Evolutionary conservation across 805 yeast genomes (phyloP).

Genomic region (Kluyveromyces wickerhamii): DNA sequence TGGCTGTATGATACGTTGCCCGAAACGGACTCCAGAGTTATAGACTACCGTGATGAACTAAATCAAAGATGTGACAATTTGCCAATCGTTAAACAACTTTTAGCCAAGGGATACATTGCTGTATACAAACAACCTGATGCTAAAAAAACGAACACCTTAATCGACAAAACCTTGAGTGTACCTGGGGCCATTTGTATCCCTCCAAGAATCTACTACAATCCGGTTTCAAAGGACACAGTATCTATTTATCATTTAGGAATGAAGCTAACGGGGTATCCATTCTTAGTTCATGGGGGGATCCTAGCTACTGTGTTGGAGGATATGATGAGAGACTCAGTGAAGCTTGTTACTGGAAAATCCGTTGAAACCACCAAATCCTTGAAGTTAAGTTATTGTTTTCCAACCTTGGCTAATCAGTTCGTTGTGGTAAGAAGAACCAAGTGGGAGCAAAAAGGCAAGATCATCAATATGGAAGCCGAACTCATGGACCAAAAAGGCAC

Average conservation of each 20-base stretch:
- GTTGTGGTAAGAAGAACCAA: conserved; percentile 52
- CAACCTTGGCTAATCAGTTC: conserved; percentile 74
- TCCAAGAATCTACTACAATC: conserved; percentile 60
- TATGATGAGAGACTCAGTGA: conserved; percentile 49
- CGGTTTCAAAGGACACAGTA: conserved; percentile 47
- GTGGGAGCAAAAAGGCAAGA: conserved; percentile 25
- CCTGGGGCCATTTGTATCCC: conserved; percentile 78
- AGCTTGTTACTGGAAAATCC: conserved; percentile 30
- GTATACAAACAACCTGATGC: conserved; percentile 23
- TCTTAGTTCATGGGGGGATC: conserved; percentile 83
- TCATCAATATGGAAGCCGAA: conserved; percentile 35
- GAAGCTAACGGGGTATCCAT: conserved; percentile 77
- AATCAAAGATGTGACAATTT: conserved; percentile 41
- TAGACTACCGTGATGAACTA: conserved; percentile 28
- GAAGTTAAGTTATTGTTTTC: conserved; percentile 47
- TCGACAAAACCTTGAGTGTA: conserved; percentile 42
- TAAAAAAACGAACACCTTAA: conserved; percentile 41
- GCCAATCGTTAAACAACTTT: conserved; percentile 44
- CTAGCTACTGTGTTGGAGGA: conserved; percentile 77
- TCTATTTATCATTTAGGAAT: conserved; percentile 72
- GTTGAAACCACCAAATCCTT: conserved; percentile 34
- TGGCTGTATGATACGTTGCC: conserved; percentile 29
- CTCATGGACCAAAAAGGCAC: conserved; percentile 46
- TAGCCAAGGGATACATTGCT: conserved; percentile 31
- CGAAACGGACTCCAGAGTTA: conserved; percentile 22